Conservation (phyloP, 306 rosid species). For the Gynostemma pentaphyllum region DNA sequence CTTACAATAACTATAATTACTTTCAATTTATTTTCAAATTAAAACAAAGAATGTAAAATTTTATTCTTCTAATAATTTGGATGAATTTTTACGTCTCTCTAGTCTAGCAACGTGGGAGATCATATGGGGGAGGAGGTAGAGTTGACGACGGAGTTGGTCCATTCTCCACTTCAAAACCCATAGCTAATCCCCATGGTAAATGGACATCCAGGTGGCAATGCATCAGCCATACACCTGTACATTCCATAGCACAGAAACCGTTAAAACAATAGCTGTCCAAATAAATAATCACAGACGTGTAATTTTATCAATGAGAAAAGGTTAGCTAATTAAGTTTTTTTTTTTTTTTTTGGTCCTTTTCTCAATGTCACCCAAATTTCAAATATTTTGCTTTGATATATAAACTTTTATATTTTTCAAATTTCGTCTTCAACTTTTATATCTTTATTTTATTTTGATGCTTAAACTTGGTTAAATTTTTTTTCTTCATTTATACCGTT, state of each 20-base stretch:
- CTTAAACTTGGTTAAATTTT: too few relatives aligned
- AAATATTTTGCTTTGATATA: too few relatives aligned
- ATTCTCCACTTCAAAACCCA: conserved; percentile 37
- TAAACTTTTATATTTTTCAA: too few relatives aligned
- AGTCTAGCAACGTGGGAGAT: conserved; percentile 46
- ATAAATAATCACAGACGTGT: neutral
- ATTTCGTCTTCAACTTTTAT: too few relatives aligned
- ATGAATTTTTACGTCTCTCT: neutral
- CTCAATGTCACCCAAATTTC: too few relatives aligned
- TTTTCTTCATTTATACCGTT: too few relatives aligned
- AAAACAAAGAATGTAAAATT: neutral
- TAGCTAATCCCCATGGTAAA: conserved; percentile 59
- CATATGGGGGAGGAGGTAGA: conserved; percentile 46
- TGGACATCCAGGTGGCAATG: conserved; percentile 64
- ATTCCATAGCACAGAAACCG: neutral
- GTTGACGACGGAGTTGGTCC: conserved; percentile 18
- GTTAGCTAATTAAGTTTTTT: too few relatives aligned
- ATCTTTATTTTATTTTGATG: too few relatives aligned
- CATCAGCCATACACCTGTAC: conserved; percentile 44
- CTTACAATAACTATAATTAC: neutral
- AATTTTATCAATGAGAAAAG: too few relatives aligned
- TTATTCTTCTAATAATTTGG: neutral
- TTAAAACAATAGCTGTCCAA: neutral
- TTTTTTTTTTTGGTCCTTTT: too few relatives aligned
- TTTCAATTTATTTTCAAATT: neutral